These are phyloP conservation scores for Comarum palustre DNA, from an alignment of 306 rosid species.

Conservation along the genomic window DNA sequence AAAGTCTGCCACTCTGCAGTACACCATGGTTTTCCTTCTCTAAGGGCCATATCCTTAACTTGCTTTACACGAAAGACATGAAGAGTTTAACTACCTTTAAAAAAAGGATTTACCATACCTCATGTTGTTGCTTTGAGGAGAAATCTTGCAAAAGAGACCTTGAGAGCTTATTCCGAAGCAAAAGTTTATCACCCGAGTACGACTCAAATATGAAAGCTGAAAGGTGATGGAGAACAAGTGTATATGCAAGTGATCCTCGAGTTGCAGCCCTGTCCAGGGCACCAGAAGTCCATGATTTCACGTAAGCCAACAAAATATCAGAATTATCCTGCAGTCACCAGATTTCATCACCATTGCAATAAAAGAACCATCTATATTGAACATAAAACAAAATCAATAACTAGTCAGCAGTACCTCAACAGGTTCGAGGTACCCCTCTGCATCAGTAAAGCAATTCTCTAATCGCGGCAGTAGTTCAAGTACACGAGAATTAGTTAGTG, in stretches of 20 bases:
- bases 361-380: not conserved
- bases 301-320: constrained; percentile 69
- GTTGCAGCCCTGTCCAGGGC: constrained; percentile 77
- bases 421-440: constrained; percentile 84
- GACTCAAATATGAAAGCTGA: constrained; percentile 58
- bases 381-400: constrained; percentile 6
- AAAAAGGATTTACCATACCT: constrained; percentile 48
- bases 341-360: constrained; percentile 1
- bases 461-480: constrained; percentile 89
- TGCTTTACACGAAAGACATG: not conserved
- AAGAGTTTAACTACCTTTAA: not conserved
- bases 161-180: constrained; percentile 64
- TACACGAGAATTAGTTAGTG: constrained; percentile 64
- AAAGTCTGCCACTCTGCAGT: not conserved
- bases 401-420: constrained; percentile 55
- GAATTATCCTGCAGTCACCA: constrained; percentile 55
- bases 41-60: not conserved
- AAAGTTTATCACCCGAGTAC: constrained; percentile 39
- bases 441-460: constrained; percentile 59
- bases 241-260: constrained; percentile 67
- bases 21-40: not conserved
- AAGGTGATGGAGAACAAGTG: constrained; percentile 72
- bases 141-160: constrained; percentile 74
- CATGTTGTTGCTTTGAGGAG: constrained; percentile 59
- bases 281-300: constrained; percentile 82